Evolutionary conservation across 306 rosid species (phyloP).

Genomic region (Trifolium fragiferum): DNA sequence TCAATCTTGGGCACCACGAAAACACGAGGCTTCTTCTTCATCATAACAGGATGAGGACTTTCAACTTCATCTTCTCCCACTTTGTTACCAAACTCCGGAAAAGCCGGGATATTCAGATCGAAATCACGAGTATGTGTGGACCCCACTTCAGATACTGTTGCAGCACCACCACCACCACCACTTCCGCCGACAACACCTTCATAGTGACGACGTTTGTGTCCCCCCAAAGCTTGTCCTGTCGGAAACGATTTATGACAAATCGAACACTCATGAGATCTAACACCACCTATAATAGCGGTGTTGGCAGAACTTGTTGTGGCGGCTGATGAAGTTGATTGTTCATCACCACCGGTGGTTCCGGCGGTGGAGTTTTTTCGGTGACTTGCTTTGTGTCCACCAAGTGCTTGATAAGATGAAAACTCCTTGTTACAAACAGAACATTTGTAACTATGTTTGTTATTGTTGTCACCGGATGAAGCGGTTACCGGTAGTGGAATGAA

Average conservation of each 20-base stretch:
- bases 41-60: constrained; percentile 74
- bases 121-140: constrained; percentile 72
- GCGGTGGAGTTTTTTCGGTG: constrained; percentile 64
- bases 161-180: constrained; percentile 28
- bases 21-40: constrained; percentile 77
- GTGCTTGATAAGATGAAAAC: constrained; percentile 87
- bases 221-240: constrained; percentile 94
- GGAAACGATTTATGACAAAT: constrained; percentile 91
- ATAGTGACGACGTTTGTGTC: constrained; percentile 98
- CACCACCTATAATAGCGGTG: constrained; percentile 42
- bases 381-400: constrained; percentile 97
- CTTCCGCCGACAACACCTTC: constrained; percentile 59
- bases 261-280: constrained; percentile 76
- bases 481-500: constrained; percentile 16
- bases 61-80: constrained; percentile 88
- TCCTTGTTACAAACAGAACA: constrained; percentile 83
- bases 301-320: constrained; percentile 54
- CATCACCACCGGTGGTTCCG: constrained; percentile 36
- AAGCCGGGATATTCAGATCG: constrained; percentile 88
- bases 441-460: constrained; percentile 53
- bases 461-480: neutral
- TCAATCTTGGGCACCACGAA: constrained; percentile 51
- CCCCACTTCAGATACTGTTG: constrained; percentile 72
- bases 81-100: constrained; percentile 54
- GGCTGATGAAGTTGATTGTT: constrained; percentile 62